These are phyloP conservation scores for Euphrasia arctica DNA, from an alignment of 305 asterid genomes.

Conservation along the genomic window DNA sequence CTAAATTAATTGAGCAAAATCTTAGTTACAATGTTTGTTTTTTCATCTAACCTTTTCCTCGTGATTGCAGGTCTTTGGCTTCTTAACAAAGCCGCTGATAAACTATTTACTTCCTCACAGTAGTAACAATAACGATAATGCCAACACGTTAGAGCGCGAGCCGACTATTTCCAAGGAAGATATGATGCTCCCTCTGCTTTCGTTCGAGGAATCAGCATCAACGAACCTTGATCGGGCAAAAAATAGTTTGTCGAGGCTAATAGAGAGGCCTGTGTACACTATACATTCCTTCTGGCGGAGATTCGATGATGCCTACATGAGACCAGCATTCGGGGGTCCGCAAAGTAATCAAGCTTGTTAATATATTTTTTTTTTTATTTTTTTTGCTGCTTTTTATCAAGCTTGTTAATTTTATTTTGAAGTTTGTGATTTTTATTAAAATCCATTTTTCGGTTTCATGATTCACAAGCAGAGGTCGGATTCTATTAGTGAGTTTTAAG, in stretches of 20 bases:
- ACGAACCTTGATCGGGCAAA: conserved; percentile 60
- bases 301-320: conserved; percentile 84
- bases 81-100: conserved; percentile 77
- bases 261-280: conserved; percentile 78
- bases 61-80: conserved; percentile 75
- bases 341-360: conserved; percentile 14
- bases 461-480: no score
- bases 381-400: no score
- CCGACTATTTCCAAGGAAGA: conserved; percentile 62
- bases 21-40: neutral
- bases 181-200: conserved; percentile 71
- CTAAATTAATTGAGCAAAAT: neutral
- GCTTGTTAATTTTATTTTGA: no score
- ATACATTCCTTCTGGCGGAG: conserved; percentile 84
- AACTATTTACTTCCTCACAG: conserved; percentile 54
- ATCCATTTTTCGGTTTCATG: no score
- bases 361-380: no score
- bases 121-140: conserved; percentile 18
- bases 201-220: conserved; percentile 74
- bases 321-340: conserved; percentile 81
- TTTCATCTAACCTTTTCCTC: neutral
- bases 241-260: conserved; percentile 67
- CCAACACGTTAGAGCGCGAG: conserved; percentile 46
- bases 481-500: no score
- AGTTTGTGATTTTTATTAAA: no score